phyloP scores from a whole-genome alignment of 768 basidiomycete species.

The Leccinum ochraceum region DNA sequence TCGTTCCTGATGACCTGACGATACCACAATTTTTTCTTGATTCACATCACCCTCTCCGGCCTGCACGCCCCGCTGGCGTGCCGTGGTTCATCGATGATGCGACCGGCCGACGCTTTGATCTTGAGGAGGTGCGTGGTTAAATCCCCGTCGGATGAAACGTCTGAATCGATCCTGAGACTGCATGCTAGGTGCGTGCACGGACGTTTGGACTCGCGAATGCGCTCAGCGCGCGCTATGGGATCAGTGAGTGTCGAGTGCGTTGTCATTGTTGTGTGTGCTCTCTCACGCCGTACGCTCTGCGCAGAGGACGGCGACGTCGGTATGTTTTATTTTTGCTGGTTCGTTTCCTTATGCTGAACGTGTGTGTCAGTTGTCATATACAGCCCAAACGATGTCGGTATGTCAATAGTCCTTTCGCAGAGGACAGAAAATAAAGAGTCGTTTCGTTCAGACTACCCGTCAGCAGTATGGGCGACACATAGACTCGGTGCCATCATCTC shows the following conservation, averaged over 20 bases:
- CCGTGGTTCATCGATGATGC: constrained; percentile 65
- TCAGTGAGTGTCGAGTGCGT: constrained; percentile 39
- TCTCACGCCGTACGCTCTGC: constrained; percentile 1
- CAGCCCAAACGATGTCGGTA: constrained; percentile 66
- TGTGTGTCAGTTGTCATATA: constrained; percentile 55
- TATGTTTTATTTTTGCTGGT: constrained; percentile 26
- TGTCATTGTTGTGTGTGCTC: background rate
- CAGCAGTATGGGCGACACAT: constrained; percentile 60
- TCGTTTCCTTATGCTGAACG: constrained; percentile 5
- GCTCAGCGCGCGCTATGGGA: constrained; percentile 46
- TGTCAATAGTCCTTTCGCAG: constrained; percentile 9
- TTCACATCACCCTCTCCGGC: constrained; percentile 41
- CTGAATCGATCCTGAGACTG: background rate
- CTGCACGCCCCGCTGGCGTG: constrained; percentile 42
- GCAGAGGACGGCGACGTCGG: constrained; percentile 55
- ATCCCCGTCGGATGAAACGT: background rate
- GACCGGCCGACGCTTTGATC: constrained; percentile 44
- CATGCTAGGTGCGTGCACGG: constrained; percentile 39
- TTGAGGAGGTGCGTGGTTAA: constrained; percentile 46
- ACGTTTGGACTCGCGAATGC: constrained; percentile 57
- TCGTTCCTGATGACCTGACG: constrained; percentile 62
- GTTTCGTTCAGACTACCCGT: constrained; percentile 49
- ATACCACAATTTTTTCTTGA: constrained; percentile 69
- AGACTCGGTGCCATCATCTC: constrained; percentile 58
- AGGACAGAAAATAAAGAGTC: background rate